Conservation (phyloP, 805 yeast species). For the Ogataea wickerhamii region DNA sequence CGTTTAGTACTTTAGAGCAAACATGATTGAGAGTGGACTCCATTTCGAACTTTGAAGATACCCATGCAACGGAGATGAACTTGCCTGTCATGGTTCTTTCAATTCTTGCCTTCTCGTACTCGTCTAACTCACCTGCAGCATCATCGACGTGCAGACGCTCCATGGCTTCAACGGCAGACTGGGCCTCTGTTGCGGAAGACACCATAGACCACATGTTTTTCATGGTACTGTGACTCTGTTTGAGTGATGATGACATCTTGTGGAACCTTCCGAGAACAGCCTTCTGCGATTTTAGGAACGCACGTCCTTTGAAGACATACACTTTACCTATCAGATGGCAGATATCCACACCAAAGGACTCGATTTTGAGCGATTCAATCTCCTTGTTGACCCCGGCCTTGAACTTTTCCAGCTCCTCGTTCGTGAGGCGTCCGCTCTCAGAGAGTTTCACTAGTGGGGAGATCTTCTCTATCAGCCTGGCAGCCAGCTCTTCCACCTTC, state of each 20-base stretch:
- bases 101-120: slow-evolving; percentile 53
- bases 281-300: slow-evolving; percentile 62
- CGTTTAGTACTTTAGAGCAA: slow-evolving; percentile 62
- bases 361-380: slow-evolving; percentile 78
- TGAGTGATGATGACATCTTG: slow-evolving; percentile 58
- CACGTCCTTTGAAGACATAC: slow-evolving; percentile 60
- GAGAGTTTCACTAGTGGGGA: slow-evolving; percentile 39
- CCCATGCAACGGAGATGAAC: slow-evolving; percentile 82
- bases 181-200: slow-evolving; percentile 74
- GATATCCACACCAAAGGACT: slow-evolving; percentile 80
- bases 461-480: slow-evolving; percentile 43
- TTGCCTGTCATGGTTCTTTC: slow-evolving; percentile 76
- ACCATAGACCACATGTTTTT: slow-evolving; percentile 70
- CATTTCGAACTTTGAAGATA: slow-evolving; percentile 74
- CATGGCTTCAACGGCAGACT: slow-evolving; percentile 69
- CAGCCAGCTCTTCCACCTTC: slow-evolving; percentile 54
- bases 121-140: slow-evolving; percentile 41
- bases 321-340: slow-evolving; percentile 72
- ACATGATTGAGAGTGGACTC: slow-evolving; percentile 69
- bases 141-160: slow-evolving; percentile 50
- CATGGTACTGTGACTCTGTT: slow-evolving; percentile 70
- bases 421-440: slow-evolving; percentile 38
- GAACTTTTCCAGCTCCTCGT: slow-evolving; percentile 49
- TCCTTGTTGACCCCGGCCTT: slow-evolving; percentile 66
- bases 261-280: slow-evolving; percentile 61